These are phyloP conservation scores for Mycena capillaripes DNA, from an alignment of 768 basidiomycete species.

Conservation along the genomic window DNA sequence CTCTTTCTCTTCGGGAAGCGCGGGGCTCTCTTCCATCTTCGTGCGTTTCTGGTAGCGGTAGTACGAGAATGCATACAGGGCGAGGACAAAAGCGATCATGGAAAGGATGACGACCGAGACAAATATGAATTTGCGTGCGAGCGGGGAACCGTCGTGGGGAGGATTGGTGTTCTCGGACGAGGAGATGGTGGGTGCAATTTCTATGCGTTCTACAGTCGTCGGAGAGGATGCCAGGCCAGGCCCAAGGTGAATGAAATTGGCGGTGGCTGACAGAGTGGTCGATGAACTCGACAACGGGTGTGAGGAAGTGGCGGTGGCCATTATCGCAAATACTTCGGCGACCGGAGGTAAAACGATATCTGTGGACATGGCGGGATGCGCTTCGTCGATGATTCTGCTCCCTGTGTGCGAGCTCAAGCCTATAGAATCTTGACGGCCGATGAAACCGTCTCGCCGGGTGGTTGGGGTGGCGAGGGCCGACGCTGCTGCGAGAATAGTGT, in stretches of 20 bases:
- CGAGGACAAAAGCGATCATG: conserved; percentile 28
- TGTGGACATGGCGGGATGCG: neutral
- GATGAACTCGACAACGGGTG: conserved; percentile 3
- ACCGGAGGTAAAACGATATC: conserved; percentile 24
- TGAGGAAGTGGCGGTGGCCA: conserved; percentile 17
- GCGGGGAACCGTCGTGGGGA: neutral
- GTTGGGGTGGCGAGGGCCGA: conserved; percentile 27
- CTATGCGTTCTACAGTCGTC: conserved; percentile 18
- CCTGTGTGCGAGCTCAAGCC: conserved; percentile 17
- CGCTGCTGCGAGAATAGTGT: conserved; percentile 20
- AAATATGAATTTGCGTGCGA: conserved; percentile 27
- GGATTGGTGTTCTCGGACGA: neutral
- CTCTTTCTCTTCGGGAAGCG: conserved; percentile 19
- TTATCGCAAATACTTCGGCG: conserved; percentile 28
- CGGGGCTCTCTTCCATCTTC: neutral
- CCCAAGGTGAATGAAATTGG: neutral
- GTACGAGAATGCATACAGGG: conserved; percentile 30
- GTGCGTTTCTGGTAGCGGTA: conserved; percentile 25
- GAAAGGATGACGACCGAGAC: conserved; percentile 28
- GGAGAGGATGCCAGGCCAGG: conserved; percentile 25
- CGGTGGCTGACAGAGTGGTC: conserved; percentile 20
- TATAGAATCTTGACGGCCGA: conserved; percentile 4
- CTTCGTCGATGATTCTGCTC: conserved; percentile 1
- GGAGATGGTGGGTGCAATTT: conserved; percentile 9
- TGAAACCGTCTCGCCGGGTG: neutral